Conservation (phyloP, 1,284 basidiomycete genomes). For the Pseudozyma pruni region DNA sequence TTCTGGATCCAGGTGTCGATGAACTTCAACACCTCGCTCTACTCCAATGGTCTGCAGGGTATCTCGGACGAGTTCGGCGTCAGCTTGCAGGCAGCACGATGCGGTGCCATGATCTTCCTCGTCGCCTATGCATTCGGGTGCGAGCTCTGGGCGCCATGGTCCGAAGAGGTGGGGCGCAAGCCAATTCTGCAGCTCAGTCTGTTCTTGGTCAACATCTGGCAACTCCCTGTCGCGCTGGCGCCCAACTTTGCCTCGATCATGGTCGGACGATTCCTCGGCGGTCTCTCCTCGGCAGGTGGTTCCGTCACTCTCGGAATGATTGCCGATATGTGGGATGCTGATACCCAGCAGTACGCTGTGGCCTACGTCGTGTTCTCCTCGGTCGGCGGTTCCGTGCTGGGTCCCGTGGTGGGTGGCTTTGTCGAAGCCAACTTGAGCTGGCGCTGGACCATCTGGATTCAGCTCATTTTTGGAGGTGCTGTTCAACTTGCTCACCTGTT, state of each 20-base stretch:
- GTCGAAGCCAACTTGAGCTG: slow-evolving; percentile 34
- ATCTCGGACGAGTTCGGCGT: slow-evolving; percentile 66
- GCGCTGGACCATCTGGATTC: slow-evolving; percentile 69
- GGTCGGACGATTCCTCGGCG: slow-evolving; percentile 68
- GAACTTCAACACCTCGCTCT: slow-evolving; percentile 69
- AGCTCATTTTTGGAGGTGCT: slow-evolving; percentile 69
- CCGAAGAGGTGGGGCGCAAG: slow-evolving; percentile 66
- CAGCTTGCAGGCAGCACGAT: slow-evolving; percentile 67
- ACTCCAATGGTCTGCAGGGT: slow-evolving; percentile 62
- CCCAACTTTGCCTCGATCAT: slow-evolving; percentile 66
- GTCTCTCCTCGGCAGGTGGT: slow-evolving; percentile 68
- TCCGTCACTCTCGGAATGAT: slow-evolving; percentile 69
- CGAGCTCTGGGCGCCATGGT: slow-evolving; percentile 66
- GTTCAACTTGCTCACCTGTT: slow-evolving; percentile 69
- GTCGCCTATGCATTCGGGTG: slow-evolving; percentile 68
- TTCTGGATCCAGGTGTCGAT: slow-evolving; percentile 68
- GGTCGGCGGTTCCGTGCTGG: slow-evolving; percentile 68
- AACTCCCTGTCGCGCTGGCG: slow-evolving; percentile 41
- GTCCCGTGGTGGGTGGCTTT: slow-evolving; percentile 63
- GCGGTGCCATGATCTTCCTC: slow-evolving; percentile 67
- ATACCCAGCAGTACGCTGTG: slow-evolving; percentile 66
- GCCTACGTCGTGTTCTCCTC: slow-evolving; percentile 64
- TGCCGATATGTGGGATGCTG: slow-evolving; percentile 66
- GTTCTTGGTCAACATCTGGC: slow-evolving; percentile 68
- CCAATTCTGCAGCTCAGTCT: slow-evolving; percentile 64